Base-by-base conservation (phyloP, 2,329 filamentous ascomycete species). In the Clonostachys chloroleuca region DNA sequence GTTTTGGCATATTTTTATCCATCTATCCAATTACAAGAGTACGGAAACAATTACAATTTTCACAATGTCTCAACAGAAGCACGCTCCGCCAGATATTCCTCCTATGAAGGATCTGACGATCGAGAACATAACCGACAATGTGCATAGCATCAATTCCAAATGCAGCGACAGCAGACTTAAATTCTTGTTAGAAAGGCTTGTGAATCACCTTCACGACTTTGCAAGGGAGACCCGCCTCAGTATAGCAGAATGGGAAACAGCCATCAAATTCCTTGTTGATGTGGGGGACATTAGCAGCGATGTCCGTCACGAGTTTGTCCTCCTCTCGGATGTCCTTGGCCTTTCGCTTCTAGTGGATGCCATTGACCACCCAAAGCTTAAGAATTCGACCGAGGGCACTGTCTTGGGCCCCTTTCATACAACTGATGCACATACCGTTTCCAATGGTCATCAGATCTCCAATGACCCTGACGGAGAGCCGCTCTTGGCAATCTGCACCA, bases 321-420 rank as follows among this genome's bases (percentile, higher is more conserved):
- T 90, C 35, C 79, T 91, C 46, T 87, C 83, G 47, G 87, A 91
- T 60, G 74, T 88, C 40, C 74, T 91, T 20, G 87, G 87, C 6
- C 77, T 92, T 36, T 89, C 84, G 7, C 75, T 89, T 46, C 78
- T 91, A 6, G 82, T 91, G 52, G 87, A 91, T 67, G 76, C 78
- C 47, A 89, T 91, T 64, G 83, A 89, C 64, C 86, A 90, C 63
- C 87, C 87, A 5, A 90, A 89, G 63, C 86, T 84, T 0, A 55
- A 76, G 2, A 64, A 72, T 43, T 77, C 76, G 39, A 91, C 87
- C 12, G 85, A 91, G 66, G 85, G 87, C 50, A 88, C 86, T 1
- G 84, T 92, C n/a, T 74, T 91, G 0, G 87, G 87, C 0, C 87
- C 87, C n/a, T 90, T 89, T 69, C 86, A 91, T 67, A 88, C 84